A percentile compares a stretch with the other conserved stretches of the same genome.
phyloP scores from a whole-genome alignment of 2,329 filamentous ascomycete genomes.

The Fonsecaea monophora region DNA sequence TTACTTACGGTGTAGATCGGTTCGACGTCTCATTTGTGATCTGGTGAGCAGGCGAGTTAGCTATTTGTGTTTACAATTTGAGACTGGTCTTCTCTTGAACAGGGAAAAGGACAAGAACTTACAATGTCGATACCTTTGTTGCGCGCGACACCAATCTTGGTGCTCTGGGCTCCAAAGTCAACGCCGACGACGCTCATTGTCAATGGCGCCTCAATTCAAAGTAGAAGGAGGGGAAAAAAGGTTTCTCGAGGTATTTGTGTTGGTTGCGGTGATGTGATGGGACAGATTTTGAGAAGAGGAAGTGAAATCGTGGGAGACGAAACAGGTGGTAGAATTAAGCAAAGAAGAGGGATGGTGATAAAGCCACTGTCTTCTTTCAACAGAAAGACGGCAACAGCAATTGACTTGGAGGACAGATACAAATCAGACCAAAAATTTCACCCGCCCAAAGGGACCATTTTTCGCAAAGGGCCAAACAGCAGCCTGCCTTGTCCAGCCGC shows the following conservation, averaged over 20 bases:
- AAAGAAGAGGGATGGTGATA: conserved; percentile 5
- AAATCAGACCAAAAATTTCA: conserved; percentile 19
- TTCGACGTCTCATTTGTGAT: conserved; percentile 99
- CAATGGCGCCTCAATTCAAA: conserved; percentile 16
- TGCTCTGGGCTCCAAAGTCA: conserved; percentile 96
- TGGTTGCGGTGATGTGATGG: conserved; percentile 20
- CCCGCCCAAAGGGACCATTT: not conserved
- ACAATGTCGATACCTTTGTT: conserved; percentile 99
- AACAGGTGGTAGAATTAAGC: not conserved
- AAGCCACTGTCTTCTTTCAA: conserved; percentile 1
- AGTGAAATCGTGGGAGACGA: not conserved
- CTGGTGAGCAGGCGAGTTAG: conserved; percentile 55
- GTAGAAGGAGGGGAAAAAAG: not conserved
- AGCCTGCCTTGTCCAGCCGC: not conserved
- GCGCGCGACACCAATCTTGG: conserved; percentile 94
- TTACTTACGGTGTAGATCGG: conserved; percentile 93
- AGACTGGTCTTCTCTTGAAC: not conserved
- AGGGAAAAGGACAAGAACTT: conserved; percentile 57
- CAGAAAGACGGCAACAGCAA: conserved; percentile 7
- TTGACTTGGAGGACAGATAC: not conserved
- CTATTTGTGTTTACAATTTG: not conserved
- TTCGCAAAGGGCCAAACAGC: conserved; percentile 9
- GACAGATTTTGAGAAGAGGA: conserved; percentile 6
- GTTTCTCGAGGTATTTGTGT: not conserved
- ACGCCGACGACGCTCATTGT: conserved; percentile 73